A percentile compares a stretch with the other conserved stretches of the same genome.
These are phyloP conservation scores for Trichosporon sp. DNA, from an alignment of 1,284 basidiomycete genomes.

Conservation along the genomic window DNA sequence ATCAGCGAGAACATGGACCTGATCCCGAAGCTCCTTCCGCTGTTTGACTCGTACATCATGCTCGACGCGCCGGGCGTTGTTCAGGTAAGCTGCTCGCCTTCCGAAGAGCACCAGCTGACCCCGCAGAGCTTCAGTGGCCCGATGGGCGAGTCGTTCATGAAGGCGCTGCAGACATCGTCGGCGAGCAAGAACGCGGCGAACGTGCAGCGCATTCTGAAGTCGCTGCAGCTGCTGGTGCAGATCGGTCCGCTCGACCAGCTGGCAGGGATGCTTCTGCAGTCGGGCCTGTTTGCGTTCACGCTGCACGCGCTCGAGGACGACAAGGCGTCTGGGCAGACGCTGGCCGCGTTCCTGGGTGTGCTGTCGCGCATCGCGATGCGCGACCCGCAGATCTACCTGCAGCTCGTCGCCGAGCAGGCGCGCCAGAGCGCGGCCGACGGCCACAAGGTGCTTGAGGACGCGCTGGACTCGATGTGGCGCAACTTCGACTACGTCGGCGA, in stretches of 20 bases:
- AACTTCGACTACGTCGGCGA: conserved; percentile 50
- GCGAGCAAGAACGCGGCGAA: conserved; percentile 28
- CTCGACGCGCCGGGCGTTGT: conserved; percentile 64
- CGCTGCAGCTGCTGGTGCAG: conserved; percentile 36
- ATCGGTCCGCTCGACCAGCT: conserved; percentile 31
- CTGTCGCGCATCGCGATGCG: conserved; percentile 42
- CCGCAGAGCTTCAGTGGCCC: conserved; percentile 28
- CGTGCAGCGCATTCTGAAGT: conserved; percentile 30
- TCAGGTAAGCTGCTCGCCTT: conserved; percentile 55
- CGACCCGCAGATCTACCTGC: conserved; percentile 41
- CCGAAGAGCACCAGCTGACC: conserved; percentile 8
- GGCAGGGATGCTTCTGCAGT: conserved; percentile 35
- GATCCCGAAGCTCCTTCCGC: conserved; percentile 60
- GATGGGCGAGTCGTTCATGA: conserved; percentile 33
- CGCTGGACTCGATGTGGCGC: conserved; percentile 48
- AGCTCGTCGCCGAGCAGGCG: conserved; percentile 39
- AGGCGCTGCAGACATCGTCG: conserved; percentile 28
- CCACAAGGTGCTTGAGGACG: conserved; percentile 40
- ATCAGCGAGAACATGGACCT: conserved; percentile 70
- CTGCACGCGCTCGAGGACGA: conserved; percentile 46
- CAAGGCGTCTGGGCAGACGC: conserved; percentile 44
- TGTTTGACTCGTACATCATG: conserved; percentile 77
- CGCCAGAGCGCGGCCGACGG: conserved; percentile 26
- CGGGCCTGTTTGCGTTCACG: conserved; percentile 44
- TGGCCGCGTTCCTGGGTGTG: conserved; percentile 43